Evolutionary conservation across 2,329 filamentous ascomycete genomes (phyloP), one percentile per base, ranked within the genome.

Genomic region (Stachybotrys elegans): DNA sequence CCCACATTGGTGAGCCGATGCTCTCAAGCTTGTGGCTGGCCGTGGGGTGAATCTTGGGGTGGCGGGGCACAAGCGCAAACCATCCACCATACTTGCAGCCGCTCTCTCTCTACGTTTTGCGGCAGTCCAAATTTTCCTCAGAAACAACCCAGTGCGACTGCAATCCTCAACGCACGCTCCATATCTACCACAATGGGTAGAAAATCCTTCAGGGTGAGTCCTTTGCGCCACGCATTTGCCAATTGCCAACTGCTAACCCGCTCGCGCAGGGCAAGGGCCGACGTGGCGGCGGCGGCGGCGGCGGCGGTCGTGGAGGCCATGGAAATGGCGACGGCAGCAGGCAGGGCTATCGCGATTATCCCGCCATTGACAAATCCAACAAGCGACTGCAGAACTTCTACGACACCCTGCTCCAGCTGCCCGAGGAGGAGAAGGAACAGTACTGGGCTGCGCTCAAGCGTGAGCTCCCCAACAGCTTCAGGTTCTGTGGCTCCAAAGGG

Each of bases 401-500:
- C 73, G 84, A 94, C 61, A 73, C 77, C 49, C 75, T 91, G 22
- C 76, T 87, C 6, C 79, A 90, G 47, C 71, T 97, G 7, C 76
- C 86, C 1, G 86, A 90, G 40, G 81, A 84, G 37, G 92, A 97
- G 69, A 82, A 79, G 57, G 73, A 81, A 45, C 75, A 79, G 9
- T 97, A 96, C 68, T 98, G 93, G 93, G 77, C 79, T 29, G 81
- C 86, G 1, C 72, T 97, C 62, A 81, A 83, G 58, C 81, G 84
- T 51, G 91, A 97, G 61, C 73, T 98, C 41, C 93, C 93, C 44
- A 97, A 96, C 71, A 96, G 91, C 67, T 98, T 97, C 73, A 83
- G 93, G 49, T 98, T 98, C 70, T 94, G 90, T 48, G 93, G 93
- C 29, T 96, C 90, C 38, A 94, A 92, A 75, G 88, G 88, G 84